Base-by-base conservation (phyloP, 176 grass and related monocot species). In the Hsuehochloa calcarea region DNA sequence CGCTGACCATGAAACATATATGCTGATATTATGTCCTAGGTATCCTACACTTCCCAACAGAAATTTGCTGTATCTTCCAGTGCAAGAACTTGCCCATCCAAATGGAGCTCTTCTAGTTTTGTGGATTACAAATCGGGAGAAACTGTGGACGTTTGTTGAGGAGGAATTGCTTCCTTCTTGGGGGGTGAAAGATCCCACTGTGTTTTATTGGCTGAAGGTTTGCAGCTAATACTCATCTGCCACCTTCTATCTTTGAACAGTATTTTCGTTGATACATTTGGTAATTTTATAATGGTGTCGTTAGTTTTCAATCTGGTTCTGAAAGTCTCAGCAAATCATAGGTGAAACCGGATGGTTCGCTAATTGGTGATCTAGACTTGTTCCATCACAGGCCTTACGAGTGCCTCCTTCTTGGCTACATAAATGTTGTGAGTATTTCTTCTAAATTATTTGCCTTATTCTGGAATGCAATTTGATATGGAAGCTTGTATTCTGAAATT, bases 341-440 rank as follows among this genome's bases (percentile, higher is more conserved):
- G 96, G 96, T 95, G 29, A 95, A 90, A 79, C 74, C 85, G 39
- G 87, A 98, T 85, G 89, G 93, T 47, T 98, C 89, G 35, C 81
- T 98, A 70, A 95, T 98, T 83, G 82, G 93, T 47, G 77, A 90
- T 71, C 74, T 95, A 65, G 91, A 98, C 49, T 95, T 95, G 61
- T 95, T 98, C 89, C 93, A 95, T 93, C 96, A 98, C 64, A 89
- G 91, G 82, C 96, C 96, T 75, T 98, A 98, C 75, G 96, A 98
- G 70, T 95, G 89, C 77, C 88, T 98, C 77, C 89, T 98, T 27
- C 82, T 93, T 65, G 96, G 96, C 80, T 95, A 98, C 76, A 82
- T 93, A 51, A 95, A 98, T 84, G 81, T 88, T 76, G 87, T 90
- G 68, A 89, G 85, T 78, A 56, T 59, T 82, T 50, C 70, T 6